Evolutionary conservation across 441 rosid species (phyloP), one percentile per base, ranked within the genome.

Genomic region (Hura crepitans): DNA sequence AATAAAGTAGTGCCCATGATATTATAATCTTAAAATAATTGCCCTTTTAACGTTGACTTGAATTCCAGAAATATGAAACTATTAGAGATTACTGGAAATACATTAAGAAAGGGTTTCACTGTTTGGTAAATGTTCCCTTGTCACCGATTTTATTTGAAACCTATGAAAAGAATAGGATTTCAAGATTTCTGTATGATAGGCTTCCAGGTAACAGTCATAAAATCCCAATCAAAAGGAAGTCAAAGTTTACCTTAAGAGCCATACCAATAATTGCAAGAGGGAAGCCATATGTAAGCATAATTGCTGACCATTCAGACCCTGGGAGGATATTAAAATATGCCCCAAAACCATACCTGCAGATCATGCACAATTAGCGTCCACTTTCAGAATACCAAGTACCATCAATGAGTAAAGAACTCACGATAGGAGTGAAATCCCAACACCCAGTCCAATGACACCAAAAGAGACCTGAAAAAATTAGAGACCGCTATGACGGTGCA

Each of bases 201-300:
- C 4, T 31, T 20, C 47, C 22, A 7, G 17, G 39, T 17, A 13
- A 67, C 45, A 53, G 67, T 18, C 31, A 58, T 57, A 65, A 27
- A 25, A 59, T 49, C 31, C 47, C 8, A 59, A 42, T 37, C 39
- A 69, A 14, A 17, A 17, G 68, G 49, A 74, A 74, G 70, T 67
- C 68, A 67, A n/a, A 3, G 15, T 65, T 73, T 80, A 92, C 97
- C 97, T 94, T 92, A 78, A 94, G 89, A 61, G 97, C 97, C 97
- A 92, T 95, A 71, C 99, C 99, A 2, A 95, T 95, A 27, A 94
- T 86, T 46, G 99, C 94, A 75, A 92, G 97, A 35, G 99, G 97
- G 68, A 94, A 94, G 39, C 99, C 96, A 82, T 92, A 94, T 3
- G 99, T 94, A 39, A 94, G 81, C 97, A 92, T 90, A 51, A 94